Percentiles rank a stretch among this genome's conserved stretches.
phyloP scores from a whole-genome alignment of 2,329 filamentous ascomycete genomes.

The Fusarium hainanense region DNA sequence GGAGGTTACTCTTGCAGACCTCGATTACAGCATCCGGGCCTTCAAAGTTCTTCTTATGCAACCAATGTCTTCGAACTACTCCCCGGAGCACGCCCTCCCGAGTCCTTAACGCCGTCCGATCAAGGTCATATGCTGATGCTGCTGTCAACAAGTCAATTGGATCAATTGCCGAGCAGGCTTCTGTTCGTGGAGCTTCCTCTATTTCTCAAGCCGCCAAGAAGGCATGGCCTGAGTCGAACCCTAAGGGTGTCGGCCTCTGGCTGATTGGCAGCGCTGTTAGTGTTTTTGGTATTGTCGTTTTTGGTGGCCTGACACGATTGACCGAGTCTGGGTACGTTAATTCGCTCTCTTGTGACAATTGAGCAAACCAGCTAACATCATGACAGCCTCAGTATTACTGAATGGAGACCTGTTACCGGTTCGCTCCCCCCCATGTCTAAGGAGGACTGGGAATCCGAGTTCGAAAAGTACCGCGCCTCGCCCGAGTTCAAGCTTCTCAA shows the following conservation, averaged over 20 bases:
- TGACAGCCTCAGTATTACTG: constrained; percentile 89
- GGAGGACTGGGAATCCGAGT: constrained; percentile 91
- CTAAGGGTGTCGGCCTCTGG: constrained; percentile 89
- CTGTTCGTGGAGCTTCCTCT: constrained; percentile 39
- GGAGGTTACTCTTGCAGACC: constrained; percentile 54
- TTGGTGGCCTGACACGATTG: constrained; percentile 90
- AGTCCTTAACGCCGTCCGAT: constrained; percentile 55
- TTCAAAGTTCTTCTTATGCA: constrained; percentile 58
- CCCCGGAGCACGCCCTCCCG: constrained; percentile 51
- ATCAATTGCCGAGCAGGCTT: constrained; percentile 43
- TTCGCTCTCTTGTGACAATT: background rate
- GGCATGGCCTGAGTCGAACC: constrained; percentile 70
- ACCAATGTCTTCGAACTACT: constrained; percentile 59
- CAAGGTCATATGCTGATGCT: constrained; percentile 53
- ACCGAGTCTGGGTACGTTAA: constrained; percentile 88
- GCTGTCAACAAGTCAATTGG: constrained; percentile 46
- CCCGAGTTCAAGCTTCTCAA: constrained; percentile 95
- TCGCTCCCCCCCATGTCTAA: constrained; percentile 83
- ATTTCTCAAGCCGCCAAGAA: constrained; percentile 48
- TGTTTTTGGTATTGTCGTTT: constrained; percentile 97
- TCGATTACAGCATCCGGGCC: constrained; percentile 47
- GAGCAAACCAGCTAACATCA: constrained; percentile 4
- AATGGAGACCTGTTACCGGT: constrained; percentile 97
- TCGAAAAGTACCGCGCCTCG: constrained; percentile 89
- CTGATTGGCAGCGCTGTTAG: constrained; percentile 89